Evolutionary conservation across 192 early-diverging fungal species (phyloP), one percentile per base, ranked within the genome.

Genomic region (Fimicolochytrium jonesii): DNA sequence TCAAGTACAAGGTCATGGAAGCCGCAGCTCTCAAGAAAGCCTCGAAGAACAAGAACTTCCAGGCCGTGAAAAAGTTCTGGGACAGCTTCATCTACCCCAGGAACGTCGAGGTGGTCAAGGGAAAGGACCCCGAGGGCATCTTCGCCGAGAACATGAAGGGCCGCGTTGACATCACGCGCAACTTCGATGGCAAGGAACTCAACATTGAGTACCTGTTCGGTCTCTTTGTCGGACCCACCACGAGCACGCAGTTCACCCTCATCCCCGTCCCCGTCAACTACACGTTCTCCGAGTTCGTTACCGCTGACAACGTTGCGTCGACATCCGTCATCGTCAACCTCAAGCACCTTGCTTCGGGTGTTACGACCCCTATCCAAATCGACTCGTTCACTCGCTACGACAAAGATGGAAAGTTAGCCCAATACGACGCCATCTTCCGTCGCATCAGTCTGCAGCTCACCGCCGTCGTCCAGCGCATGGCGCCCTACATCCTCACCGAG

Each of bases 121-220:
- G 15, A 3, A 30, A 30, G 48, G 48, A 50, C 15, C 20, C 48
- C 22, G 29, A 26, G 2, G 29, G 29, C 22, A 50, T 50, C 15
- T 23, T 50, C 3, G 4, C 48, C 20, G 48, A 23, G 20, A 26
- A 23, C 30, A 30, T 50, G 23, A 50, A 50, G 29, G 48, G 48
- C 48, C 29, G 25, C 29, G 48, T 50, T 28, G 48, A 50, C 48
- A 50, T 50, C 26, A 50, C 48, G 5, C 48, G 48, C 48, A 50
- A 17, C 20, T 50, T 50, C 48, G 30, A 26, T 28, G 48, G 48
- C 3, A 50, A 50, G 48, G 48, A 50, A 28, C 15, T 50, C 3
- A 50, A 50, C 48, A 50, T 23, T 30, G 48, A 50, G 48, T 50
- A 50, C 30, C 48, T 50, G 48, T 50, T 50, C 23, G 48, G 48